Evolutionary conservation across 2,329 filamentous ascomycete genomes (phyloP).

Genomic region (Paecilomyces niveus): DNA sequence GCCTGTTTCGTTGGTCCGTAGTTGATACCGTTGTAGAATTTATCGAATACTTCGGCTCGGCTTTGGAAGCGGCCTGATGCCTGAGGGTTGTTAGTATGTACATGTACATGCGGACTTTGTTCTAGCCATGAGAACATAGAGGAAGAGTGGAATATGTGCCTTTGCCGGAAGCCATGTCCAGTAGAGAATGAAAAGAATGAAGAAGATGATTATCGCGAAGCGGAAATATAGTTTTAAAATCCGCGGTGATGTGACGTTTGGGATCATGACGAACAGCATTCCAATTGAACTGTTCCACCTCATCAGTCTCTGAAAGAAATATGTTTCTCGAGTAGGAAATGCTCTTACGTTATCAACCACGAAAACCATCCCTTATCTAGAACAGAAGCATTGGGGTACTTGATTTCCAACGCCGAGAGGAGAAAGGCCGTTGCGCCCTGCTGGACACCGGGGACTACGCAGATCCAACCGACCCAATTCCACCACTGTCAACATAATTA

Average conservation of each 20-base stretch:
- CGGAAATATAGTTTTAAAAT: conserved; percentile 30
- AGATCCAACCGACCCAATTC: conserved; percentile 32
- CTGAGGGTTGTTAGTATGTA: neutral
- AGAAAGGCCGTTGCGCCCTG: conserved; percentile 36
- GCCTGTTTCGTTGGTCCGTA: conserved; percentile 24
- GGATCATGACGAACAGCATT: conserved; percentile 30
- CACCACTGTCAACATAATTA: conserved; percentile 19
- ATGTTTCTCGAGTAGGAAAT: neutral
- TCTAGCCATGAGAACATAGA: neutral
- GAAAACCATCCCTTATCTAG: conserved; percentile 31
- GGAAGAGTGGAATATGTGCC: neutral
- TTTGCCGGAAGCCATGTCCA: conserved; percentile 35
- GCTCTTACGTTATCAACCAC: conserved; percentile 24
- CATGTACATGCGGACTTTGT: too few species aligned
- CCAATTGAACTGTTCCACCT: conserved; percentile 14
- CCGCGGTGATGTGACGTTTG: conserved; percentile 28
- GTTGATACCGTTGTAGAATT: conserved; percentile 36
- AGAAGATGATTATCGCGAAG: conserved; percentile 31
- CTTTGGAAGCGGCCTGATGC: conserved; percentile 29
- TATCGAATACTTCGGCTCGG: conserved; percentile 22
- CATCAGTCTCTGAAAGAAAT: neutral
- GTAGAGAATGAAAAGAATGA: conserved; percentile 27
- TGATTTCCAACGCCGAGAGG: conserved; percentile 31
- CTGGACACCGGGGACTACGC: conserved; percentile 33
- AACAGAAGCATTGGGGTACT: conserved; percentile 26